Base-by-base conservation (phyloP, 345 rosid genomes). In the Bruguiera sexangula region DNA sequence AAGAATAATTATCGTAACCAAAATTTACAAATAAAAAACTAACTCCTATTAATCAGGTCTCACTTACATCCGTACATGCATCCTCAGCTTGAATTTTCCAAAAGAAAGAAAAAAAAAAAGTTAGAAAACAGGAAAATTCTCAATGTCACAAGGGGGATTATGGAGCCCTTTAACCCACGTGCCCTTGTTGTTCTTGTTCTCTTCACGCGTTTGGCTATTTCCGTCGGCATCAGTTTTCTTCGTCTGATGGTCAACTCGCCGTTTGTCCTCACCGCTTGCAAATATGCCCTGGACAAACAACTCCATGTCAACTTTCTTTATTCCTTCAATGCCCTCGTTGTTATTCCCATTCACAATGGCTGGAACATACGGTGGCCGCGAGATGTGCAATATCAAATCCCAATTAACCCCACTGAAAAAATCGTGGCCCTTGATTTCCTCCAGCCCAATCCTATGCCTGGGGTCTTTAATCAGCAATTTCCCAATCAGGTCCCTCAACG, bases 361-460 rank as follows among this genome's bases (percentile, higher is more conserved):
- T 18, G 98, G 98, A 65, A 91, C 82, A 65, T 83, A 83, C 55
- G 98, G 96, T 6, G 98, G 90, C 73, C 98, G 75, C 6, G 80
- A 52, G 32, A 94, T 69, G 58, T 71, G 65, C 54, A 82, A 5
- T 32, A 91, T 67, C 30, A 70, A 32, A 15, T 79, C 88, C 98
- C 98, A 94, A 66, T 83, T 77, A 1, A 88, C 0, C 0, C 96
- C 88, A 52, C 46, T 54, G 29, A 94, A 94, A 73, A 82, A 94
- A 4, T 82, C 85, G 65, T 94, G 98, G 34, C 84, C 73, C 73
- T 89, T 94, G 69, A 94, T 85, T 60, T 69, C 88, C 54, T 83
- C 86, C 59, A 82, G 30, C 22, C 67, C 67, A 21, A 89, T 86
- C 81, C 98, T 84, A 69, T 75, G 78, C 67, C 36, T 76, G 51